Percentiles rank a stretch among this genome's conserved stretches.
Evolutionary conservation across 2,329 filamentous ascomycete species (phyloP).

Genomic region (Dichotomopilus funicola): DNA sequence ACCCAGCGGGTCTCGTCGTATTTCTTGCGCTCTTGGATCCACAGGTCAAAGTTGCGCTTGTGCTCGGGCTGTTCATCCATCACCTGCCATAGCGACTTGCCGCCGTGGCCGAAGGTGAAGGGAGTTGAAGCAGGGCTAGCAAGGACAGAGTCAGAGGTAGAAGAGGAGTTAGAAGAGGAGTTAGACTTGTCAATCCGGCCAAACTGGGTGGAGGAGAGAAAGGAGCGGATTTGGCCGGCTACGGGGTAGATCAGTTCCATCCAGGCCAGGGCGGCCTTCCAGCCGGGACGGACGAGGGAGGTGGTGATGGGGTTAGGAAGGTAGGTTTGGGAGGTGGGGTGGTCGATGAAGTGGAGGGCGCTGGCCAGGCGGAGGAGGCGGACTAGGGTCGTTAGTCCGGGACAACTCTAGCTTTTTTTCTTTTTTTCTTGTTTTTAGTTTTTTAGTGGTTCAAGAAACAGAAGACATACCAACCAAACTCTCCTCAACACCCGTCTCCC

Average conservation of each 20-base stretch:
- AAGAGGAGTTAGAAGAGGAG: too few species aligned
- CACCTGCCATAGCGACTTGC: background rate
- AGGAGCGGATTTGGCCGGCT: background rate
- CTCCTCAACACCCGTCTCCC: background rate
- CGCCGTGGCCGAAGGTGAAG: background rate
- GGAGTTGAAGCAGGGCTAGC: background rate
- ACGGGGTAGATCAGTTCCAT: background rate
- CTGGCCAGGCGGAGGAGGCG: background rate
- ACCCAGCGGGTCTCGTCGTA: background rate
- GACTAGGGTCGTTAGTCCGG: background rate
- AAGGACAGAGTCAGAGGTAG: too few species aligned
- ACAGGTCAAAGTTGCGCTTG: background rate
- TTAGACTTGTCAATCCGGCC: too few species aligned
- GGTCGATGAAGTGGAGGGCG: background rate
- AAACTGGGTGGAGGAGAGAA: background rate
- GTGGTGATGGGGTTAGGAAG: background rate
- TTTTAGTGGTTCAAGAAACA: background rate
- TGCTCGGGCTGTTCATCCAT: background rate
- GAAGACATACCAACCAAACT: background rate
- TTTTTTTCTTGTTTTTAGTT: background rate
- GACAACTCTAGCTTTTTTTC: background rate
- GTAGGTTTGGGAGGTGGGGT: background rate
- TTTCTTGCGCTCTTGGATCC: background rate
- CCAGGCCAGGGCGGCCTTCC: background rate
- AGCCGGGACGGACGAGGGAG: background rate